phyloP scores from a whole-genome alignment of 75 land plant species.

The Selaginella tamariscina region DNA sequence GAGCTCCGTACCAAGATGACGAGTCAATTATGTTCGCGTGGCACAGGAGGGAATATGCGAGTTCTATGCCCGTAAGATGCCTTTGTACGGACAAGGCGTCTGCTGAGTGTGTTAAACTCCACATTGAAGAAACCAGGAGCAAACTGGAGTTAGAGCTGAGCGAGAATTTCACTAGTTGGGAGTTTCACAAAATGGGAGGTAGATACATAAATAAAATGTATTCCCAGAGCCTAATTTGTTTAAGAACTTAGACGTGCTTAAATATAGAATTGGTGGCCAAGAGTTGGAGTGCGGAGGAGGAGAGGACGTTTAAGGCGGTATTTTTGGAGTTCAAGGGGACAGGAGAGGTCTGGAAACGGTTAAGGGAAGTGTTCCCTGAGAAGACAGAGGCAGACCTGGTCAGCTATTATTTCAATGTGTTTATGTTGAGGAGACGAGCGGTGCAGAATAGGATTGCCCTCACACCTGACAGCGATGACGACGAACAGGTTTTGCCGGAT shows the following conservation, averaged over 20 bases:
- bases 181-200: slow-evolving; percentile 75
- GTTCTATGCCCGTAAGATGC: slow-evolving; percentile 30
- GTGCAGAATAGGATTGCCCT: slow-evolving; percentile 62
- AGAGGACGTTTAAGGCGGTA: slow-evolving; percentile 37
- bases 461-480: slow-evolving; percentile 83
- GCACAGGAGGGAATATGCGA: slow-evolving; percentile 27
- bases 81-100: slow-evolving; percentile 38
- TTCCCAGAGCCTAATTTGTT: too few species aligned
- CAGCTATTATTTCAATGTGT: slow-evolving; percentile 90
- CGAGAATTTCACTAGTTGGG: slow-evolving; percentile 44
- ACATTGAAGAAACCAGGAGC: slow-evolving; percentile 40
- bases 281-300: slow-evolving; percentile 54
- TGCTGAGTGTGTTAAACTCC: slow-evolving; percentile 56
- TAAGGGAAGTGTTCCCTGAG: slow-evolving; percentile 26
- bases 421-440: slow-evolving; percentile 47
- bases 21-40: slow-evolving; percentile 25
- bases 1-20: neutral
- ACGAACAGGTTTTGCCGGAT: slow-evolving; percentile 43
- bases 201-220: neutral
- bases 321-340: slow-evolving; percentile 29
- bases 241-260: too few species aligned
- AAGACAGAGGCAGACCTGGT: slow-evolving; percentile 40
- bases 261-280: too few species aligned
- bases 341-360: slow-evolving; percentile 39
- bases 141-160: slow-evolving; percentile 56